Base-by-base conservation (phyloP, 1,284 basidiomycete genomes). In the Tranzscheliella williamsii region DNA sequence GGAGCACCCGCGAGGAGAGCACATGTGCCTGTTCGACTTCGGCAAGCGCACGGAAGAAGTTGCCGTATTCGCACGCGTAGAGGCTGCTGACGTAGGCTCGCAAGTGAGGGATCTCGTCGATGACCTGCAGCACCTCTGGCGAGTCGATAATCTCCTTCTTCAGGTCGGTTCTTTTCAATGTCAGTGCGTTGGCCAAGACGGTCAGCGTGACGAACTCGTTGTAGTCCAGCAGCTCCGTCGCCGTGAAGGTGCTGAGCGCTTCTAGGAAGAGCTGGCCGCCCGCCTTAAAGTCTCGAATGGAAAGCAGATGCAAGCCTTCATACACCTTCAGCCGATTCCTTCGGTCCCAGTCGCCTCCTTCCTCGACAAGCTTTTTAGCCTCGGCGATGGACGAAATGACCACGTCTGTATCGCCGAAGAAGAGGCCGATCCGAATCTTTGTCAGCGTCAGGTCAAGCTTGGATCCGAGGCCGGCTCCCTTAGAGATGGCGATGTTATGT, bases 261-360 rank as follows among this genome's bases (percentile, higher is more conserved):
- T 96, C 92, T 38, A 92, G 85, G 60, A 96, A 83, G 9, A 95
- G 85, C 42, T 87, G 79, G 5, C 77, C 72, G 11, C 73, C 76
- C 23, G 64, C 57, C 87, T 86, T 49, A 73, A 84, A 84, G 42
- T 83, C 80, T 30, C 94, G 87, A 51, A 92, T 87, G 16, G 90
- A 90, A 26, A 95, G 81, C 24, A 88, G 81, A 75, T 95, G 89
- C 2, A 95, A 81, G 30, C 89, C 93, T 44, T 87, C 85, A 81
- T 98, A 98, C 30, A 96, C 94, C 79, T 97, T 98, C 66, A 97
- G 85, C 35, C 93, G 85, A 78, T 97, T 98, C 24, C 92, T 85
- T 46, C 95, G 83, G 79, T 98, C 94, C 94, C 94, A 98, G 79
- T 98, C 94, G 36, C 95, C 94, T 2, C 95, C 94, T 76, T 92